A percentile compares a stretch with the other conserved stretches of the same genome.
phyloP scores from a whole-genome alignment of 202 grass and related monocot genomes.

The Dendrocalamus latiflorus region DNA sequence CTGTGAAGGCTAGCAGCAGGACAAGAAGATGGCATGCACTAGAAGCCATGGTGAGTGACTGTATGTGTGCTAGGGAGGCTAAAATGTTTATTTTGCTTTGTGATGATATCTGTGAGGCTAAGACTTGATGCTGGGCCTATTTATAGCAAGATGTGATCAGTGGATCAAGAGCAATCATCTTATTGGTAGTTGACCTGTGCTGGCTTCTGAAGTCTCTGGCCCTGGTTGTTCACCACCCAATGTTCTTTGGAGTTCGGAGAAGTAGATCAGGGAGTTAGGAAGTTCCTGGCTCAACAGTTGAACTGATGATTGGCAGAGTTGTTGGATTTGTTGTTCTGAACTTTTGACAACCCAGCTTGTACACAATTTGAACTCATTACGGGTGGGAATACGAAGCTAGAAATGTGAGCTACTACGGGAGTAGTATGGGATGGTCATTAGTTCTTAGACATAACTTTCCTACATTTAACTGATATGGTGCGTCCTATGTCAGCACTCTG shows the following conservation, averaged over 20 bases:
- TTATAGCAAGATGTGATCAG: conserved; percentile 29
- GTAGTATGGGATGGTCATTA: background rate
- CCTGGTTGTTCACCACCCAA: conserved; percentile 40
- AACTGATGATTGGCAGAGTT: conserved; percentile 5
- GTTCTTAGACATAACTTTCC: too few relatives aligned
- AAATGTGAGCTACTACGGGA: background rate
- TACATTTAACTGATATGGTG: too few relatives aligned
- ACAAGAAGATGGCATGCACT: conserved; percentile 18
- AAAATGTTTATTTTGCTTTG: background rate
- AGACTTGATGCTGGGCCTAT: conserved; percentile 18
- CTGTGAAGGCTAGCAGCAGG: conserved; percentile 37
- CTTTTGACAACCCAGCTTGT: background rate
- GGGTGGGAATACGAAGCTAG: background rate
- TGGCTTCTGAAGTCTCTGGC: background rate
- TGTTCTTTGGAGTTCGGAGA: background rate
- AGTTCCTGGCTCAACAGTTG: conserved; percentile 11
- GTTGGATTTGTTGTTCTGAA: conserved; percentile 25
- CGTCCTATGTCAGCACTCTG: too few relatives aligned
- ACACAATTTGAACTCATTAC: background rate
- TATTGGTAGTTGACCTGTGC: conserved; percentile 29
- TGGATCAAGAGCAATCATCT: background rate
- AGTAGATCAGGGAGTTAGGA: conserved; percentile 25
- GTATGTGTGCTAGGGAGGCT: background rate
- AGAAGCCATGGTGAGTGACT: conserved; percentile 44
- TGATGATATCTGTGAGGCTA: background rate